Conservation (phyloP, 768 basidiomycete genomes). For the Suillus fuscotomentosus region DNA sequence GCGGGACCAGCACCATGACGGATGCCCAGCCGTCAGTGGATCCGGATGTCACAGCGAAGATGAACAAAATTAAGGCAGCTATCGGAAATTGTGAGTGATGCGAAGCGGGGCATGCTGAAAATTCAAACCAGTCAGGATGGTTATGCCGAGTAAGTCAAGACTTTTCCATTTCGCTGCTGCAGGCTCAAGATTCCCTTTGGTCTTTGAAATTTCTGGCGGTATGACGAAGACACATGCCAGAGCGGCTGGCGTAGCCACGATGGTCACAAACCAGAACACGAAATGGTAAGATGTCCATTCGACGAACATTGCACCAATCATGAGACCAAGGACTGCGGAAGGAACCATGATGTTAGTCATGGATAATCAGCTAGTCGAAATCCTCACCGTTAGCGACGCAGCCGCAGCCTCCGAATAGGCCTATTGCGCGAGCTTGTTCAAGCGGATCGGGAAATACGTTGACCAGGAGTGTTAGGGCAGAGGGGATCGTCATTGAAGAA, state of each 20-base stretch:
- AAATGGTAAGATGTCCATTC: constrained; percentile 42
- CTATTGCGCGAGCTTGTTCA: constrained; percentile 48
- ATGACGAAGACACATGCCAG: constrained; percentile 33
- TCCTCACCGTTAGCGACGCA: constrained; percentile 42
- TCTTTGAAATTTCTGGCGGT: constrained; percentile 21
- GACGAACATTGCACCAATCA: constrained; percentile 45
- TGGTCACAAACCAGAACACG: constrained; percentile 50
- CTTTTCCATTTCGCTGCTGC: constrained; percentile 22
- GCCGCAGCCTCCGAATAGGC: constrained; percentile 44
- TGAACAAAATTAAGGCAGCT: constrained; percentile 33
- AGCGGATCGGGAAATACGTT: constrained; percentile 46
- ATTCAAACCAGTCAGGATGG: constrained; percentile 34
- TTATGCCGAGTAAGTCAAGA: constrained; percentile 40
- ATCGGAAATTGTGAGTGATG: not conserved
- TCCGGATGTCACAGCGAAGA: constrained; percentile 45
- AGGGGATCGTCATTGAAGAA: constrained; percentile 50
- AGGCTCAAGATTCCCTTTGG: constrained; percentile 2
- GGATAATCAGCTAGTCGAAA: not conserved
- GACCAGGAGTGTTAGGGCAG: constrained; percentile 48
- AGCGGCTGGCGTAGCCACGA: constrained; percentile 35
- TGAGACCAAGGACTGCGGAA: constrained; percentile 36
- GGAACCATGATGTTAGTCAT: not conserved
- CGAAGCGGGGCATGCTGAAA: not conserved
- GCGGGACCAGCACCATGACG: constrained; percentile 42
- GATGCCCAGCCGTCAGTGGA: constrained; percentile 49